Conservation (phyloP, 2,329 filamentous ascomycete species). For the Ascochyta fabae region DNA sequence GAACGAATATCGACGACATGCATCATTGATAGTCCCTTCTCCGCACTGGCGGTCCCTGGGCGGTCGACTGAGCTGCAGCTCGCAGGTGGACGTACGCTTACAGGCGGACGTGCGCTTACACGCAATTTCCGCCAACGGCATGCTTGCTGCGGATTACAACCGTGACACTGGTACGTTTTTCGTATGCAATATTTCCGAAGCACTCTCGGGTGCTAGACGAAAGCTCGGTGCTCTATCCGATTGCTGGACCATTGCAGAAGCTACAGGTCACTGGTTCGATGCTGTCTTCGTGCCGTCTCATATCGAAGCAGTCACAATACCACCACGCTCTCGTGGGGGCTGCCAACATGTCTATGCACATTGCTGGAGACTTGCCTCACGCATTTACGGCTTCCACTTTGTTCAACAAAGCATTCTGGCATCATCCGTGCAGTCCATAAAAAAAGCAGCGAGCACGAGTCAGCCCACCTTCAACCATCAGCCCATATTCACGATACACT, state of each 20-base stretch:
- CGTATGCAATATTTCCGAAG: not conserved
- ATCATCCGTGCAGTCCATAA: not conserved
- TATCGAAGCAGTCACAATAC: not conserved
- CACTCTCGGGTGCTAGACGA: not conserved
- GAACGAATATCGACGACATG: not conserved
- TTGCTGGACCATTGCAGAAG: not conserved
- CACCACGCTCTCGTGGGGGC: too few species aligned
- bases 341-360: too few species aligned
- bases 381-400: not conserved
- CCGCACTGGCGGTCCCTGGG: constrained; percentile 3
- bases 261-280: not conserved
- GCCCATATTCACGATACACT: constrained; percentile 1
- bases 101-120: too few species aligned
- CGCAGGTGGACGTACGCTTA: constrained; percentile 1
- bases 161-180: not conserved
- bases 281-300: too few species aligned
- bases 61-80: not conserved
- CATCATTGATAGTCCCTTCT: constrained; percentile 4
- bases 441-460: not conserved
- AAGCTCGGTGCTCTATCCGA: not conserved
- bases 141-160: constrained; percentile 11
- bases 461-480: not conserved
- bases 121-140: constrained; percentile 2
- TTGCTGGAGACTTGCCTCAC: not conserved
- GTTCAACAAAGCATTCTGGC: not conserved